Base-by-base conservation (phyloP, 2,329 filamentous ascomycete species). In the Fusarium sp. region DNA sequence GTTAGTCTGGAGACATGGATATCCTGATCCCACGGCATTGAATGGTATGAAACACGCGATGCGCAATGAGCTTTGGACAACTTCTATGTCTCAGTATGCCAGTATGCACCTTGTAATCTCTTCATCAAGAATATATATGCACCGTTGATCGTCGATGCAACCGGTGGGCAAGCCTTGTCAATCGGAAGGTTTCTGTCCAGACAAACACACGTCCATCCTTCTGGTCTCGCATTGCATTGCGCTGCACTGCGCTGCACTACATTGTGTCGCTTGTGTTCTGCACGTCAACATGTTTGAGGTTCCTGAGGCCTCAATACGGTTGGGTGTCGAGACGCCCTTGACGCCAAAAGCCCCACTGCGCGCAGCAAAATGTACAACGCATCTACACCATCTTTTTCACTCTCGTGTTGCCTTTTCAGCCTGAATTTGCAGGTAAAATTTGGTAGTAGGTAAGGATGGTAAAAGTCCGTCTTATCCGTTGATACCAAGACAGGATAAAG, bases 241-340 rank as follows among this genome's bases (percentile, higher is more conserved):
- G 57, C 34, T 37, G 40, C 61, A 49, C 32, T 37, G 32, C 16
- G 34, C 65, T 53, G 30, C 55, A 61, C 59, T 48, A 27, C 48
- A 34, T 46, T 46, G 40, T 67, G 27, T 61, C 37, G 40, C 45
- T 60, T 59, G 63, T 68, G 64, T 64, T 64, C 67, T 76, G 69
- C 73, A 72, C 68, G 60, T 68, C 58, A 69, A 62, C 34, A 54
- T 58, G 57, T 62, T 61, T 65, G 63, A 56, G 57, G 65, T 61
- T 68, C 66, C 60, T 66, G 67, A 59, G 65, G 70, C 69, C 69
- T 74, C 64, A 62, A 76, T 79, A 76, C 78, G 77, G 83, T 86
- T 86, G 84, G 84, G 84, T 81, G 84, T 75, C 78, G 80, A 83
- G 79, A 79, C 81, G 80, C 80, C 78, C 63, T 80, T 81, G 75